Conservation (phyloP, 768 basidiomycete species). For the Tricholoma matsutake region DNA sequence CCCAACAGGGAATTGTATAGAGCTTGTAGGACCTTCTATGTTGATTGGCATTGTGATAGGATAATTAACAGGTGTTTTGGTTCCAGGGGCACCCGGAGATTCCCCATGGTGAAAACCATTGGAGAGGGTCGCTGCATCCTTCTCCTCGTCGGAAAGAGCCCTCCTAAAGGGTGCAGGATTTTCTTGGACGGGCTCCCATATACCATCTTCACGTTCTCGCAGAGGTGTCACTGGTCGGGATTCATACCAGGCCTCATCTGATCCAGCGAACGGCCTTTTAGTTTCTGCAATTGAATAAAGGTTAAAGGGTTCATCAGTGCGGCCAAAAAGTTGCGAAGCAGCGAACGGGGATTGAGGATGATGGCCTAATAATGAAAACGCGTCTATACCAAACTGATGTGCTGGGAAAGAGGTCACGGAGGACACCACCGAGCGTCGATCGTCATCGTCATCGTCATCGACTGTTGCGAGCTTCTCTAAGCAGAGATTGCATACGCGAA, state of each 20-base stretch:
- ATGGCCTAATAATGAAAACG: slow-evolving; percentile 21
- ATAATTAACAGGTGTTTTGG: slow-evolving; percentile 56
- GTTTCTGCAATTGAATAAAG: slow-evolving; percentile 82
- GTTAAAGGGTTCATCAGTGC: slow-evolving; percentile 74
- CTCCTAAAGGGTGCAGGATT: slow-evolving; percentile 76
- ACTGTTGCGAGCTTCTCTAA: slow-evolving; percentile 88
- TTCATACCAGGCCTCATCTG: slow-evolving; percentile 50
- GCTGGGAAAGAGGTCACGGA: slow-evolving; percentile 70
- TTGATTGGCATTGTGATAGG: slow-evolving; percentile 52
- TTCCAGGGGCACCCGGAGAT: slow-evolving; percentile 39
- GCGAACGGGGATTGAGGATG: slow-evolving; percentile 87
- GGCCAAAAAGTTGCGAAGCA: slow-evolving; percentile 79
- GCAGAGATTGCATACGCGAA: slow-evolving; percentile 94
- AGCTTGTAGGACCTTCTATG: slow-evolving; percentile 54
- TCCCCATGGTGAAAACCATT: slow-evolving; percentile 42
- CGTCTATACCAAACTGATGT: slow-evolving; percentile 64
- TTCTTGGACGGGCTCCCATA: slow-evolving; percentile 48
- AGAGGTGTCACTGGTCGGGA: slow-evolving; percentile 53
- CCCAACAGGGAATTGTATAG: slow-evolving; percentile 77
- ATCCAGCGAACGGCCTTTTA: slow-evolving; percentile 50
- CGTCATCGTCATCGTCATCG: slow-evolving; percentile 88
- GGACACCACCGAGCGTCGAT: slow-evolving; percentile 77
- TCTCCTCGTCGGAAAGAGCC: slow-evolving; percentile 74
- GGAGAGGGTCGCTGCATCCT: slow-evolving; percentile 45
- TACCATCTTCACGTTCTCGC: slow-evolving; percentile 38